Percentiles rank a stretch among this genome's conserved stretches.
Conservation (phyloP, 2,329 filamentous ascomycete species). For the Orbilia ellipsospora region DNA sequence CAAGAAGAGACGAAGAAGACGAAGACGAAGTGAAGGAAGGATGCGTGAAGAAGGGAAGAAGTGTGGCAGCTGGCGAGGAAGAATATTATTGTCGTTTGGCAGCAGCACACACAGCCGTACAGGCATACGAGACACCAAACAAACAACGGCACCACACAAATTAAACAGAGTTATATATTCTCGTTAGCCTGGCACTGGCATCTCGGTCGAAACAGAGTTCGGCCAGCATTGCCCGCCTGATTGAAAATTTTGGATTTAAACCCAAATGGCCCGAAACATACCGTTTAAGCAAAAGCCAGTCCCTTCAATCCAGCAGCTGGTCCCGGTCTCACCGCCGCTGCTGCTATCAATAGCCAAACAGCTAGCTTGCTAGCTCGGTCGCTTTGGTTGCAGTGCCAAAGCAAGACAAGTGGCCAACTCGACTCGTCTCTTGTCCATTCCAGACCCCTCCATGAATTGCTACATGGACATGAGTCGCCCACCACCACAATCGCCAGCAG, state of each 20-base stretch:
- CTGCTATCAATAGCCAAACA: conserved; percentile 6
- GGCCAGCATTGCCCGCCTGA: too few relatives aligned
- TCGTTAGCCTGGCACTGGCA: too few relatives aligned
- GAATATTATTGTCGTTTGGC: not conserved
- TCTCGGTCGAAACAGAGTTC: too few relatives aligned
- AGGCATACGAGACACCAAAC: too few relatives aligned
- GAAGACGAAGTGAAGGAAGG: not conserved
- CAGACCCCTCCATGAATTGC: conserved; percentile 1
- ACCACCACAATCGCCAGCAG: not conserved
- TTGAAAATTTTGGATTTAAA: not conserved
- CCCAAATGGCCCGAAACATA: conserved; percentile 1
- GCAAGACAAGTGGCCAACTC: conserved; percentile 17
- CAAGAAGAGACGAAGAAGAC: conserved; percentile 1
- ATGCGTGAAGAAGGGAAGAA: conserved; percentile 1
- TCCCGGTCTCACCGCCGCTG: not conserved
- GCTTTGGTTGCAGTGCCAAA: not conserved
- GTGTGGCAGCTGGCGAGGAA: not conserved
- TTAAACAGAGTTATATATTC: too few relatives aligned
- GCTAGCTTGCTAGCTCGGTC: not conserved
- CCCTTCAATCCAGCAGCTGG: conserved; percentile 3
- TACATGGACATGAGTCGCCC: not conserved
- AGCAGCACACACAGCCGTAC: not conserved
- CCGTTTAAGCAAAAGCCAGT: conserved; percentile 7
- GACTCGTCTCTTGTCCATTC: not conserved
- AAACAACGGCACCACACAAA: too few relatives aligned